These are phyloP conservation scores for Protoeuglena noctilucae DNA, from an alignment of 139 green algal genomes.

Conservation along the genomic window DNA sequence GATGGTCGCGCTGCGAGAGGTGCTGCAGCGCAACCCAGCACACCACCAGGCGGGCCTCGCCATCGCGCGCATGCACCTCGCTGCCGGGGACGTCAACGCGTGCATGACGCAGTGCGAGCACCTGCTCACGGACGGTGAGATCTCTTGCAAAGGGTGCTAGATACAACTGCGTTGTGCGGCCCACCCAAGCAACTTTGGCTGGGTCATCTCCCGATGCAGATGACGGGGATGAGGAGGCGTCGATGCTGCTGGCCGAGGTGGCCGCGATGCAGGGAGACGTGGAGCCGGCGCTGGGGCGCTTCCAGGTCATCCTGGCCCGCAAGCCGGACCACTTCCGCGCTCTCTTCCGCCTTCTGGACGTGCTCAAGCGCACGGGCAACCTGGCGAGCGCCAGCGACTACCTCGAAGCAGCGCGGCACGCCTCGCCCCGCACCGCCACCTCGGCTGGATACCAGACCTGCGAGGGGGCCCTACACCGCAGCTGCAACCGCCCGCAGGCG, in stretches of 20 bases:
- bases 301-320: slow-evolving; percentile 55
- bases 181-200: too few relatives aligned
- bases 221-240: slow-evolving; percentile 46
- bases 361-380: slow-evolving; percentile 28
- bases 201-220: too few relatives aligned
- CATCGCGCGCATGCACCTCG: slow-evolving; percentile 35
- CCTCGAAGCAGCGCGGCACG: slow-evolving; percentile 12
- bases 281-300: slow-evolving; percentile 49
- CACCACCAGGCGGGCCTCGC: slow-evolving; percentile 28
- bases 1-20: slow-evolving; percentile 30
- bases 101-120: slow-evolving; percentile 30
- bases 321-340: slow-evolving; percentile 39
- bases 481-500: slow-evolving; percentile 28
- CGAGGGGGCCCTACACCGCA: too few relatives aligned
- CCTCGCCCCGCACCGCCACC: too few relatives aligned
- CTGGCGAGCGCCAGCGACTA: slow-evolving; percentile 25
- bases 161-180: too few relatives aligned
- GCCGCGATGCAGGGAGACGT: slow-evolving; percentile 39
- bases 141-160: too few relatives aligned
- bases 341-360: slow-evolving; percentile 40
- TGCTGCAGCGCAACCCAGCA: slow-evolving; percentile 21
- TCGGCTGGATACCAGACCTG: too few relatives aligned
- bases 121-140: slow-evolving; percentile 39
- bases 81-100: slow-evolving; percentile 28
- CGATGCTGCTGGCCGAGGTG: slow-evolving; percentile 62